Evolutionary conservation across 1,284 basidiomycete genomes (phyloP), one percentile per base, ranked within the genome.

Genomic region (Neonothopanus nambi): DNA sequence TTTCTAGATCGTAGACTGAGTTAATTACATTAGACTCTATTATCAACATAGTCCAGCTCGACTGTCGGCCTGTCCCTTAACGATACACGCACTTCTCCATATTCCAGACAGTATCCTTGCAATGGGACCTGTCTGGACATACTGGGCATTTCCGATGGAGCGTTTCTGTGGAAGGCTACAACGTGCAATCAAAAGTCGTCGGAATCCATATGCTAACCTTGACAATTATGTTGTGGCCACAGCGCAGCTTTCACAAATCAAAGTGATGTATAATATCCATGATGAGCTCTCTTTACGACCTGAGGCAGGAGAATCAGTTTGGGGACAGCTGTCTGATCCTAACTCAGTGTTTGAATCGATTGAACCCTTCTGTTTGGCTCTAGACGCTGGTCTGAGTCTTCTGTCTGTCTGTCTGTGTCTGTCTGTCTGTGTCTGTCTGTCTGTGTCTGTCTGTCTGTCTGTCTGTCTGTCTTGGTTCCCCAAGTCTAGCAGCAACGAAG

Each of bases 71-170:
- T 74, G 71, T 48, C 62, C 68, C 1, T 49, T 74, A 4, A 70
- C 69, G 1, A 61, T 73, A 17, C 73, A 75, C 61, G 68, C 63
- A 0, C 55, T 73, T 0, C 63, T 77, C 0, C 73, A 76, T 46
- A 52, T 74, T 45, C 59, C 65, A 1, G 60, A 68, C 33, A 61
- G 65, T 43, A 70, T 76, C n/a, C 43, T 53, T 0, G 48, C 52
- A 3, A 61, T 62, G 46, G 72, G 72, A 2, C 73, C 73, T 3
- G 59, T 67, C 0, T 75, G 72, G 73, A 56, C 63, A 3, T 63
- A 61, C 3, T 76, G 74, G 75, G 65, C 70, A 3, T 76, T 72
- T 53, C 65, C 58, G 3, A 69, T 73, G 63, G 74, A 77, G 51
- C 61, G 70, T 0, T 75, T 61, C 43, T 75, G 72, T 58, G 69